Base-by-base conservation (phyloP, 116 monocot species). In the Dioscorea cayenensis region DNA sequence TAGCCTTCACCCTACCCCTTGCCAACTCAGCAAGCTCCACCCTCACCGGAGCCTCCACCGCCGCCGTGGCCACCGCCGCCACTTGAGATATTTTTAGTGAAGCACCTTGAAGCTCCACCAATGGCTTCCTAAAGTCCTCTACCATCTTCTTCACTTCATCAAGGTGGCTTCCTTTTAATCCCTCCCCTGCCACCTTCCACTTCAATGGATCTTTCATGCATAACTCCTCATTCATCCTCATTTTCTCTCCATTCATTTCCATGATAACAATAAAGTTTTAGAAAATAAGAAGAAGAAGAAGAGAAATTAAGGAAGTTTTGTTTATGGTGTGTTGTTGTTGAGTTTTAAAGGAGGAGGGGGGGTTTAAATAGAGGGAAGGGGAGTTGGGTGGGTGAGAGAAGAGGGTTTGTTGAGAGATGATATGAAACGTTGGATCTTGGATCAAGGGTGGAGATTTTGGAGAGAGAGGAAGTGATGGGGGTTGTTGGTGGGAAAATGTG, bases 1-100 rank as follows among this genome's bases (percentile, higher is more conserved):
- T 89, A n/a, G 75, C 69, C 71, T 73, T 76, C 6, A 89, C 89
- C 2, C 85, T 60, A 50, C 28, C 60, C 0, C 83, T 67, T 6
- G 79, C 80, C 1, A 63, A 25, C 61, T 79, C 82, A 0, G 51
- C 21, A 13, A 81, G 81, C 66, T 73, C 76, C 17, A 70, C 72
- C 25, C 22, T 48, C 8, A 43, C 64, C 43, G 43, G 6, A 32
- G 32, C 32, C 32, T 2, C 61, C 74, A 12, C 36, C 67, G 21
- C 21, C 66, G 28, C 49, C 70, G 70, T 4, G 6, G 43, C 78
- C 8, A 84, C 71, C 3, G 84, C 84, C 13, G 80, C 80, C 49
- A 84, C 84, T 36, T 80, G 80, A 10, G 80, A 63, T 49, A 84
- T 70, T 18, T 67, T 84, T 6, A 84, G 73, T 19, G 22, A 48